Conservation (phyloP, 352 stramenopile species). For the Phytophthora pini region DNA sequence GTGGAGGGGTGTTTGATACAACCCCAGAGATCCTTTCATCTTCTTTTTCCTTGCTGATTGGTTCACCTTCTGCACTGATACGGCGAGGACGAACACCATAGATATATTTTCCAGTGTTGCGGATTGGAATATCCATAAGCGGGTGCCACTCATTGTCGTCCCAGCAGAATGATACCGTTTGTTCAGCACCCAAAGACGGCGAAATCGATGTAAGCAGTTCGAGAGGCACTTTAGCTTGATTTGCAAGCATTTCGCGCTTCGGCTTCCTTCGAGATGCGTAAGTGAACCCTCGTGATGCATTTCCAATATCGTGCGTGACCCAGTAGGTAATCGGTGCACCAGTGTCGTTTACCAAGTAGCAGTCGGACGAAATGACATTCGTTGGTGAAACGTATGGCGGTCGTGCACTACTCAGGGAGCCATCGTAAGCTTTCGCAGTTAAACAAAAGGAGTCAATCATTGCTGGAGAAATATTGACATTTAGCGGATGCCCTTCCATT, state of each 20-base stretch:
- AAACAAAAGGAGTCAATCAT: conserved; percentile 71
- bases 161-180: conserved; percentile 82
- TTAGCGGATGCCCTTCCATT: conserved; percentile 64
- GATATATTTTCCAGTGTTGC: conserved; percentile 78
- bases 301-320: conserved; percentile 58
- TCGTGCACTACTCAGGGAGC: conserved; percentile 22
- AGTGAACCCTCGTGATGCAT: conserved; percentile 58
- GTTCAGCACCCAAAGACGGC: conserved; percentile 69
- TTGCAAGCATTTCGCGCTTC: conserved; percentile 51
- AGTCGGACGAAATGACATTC: conserved; percentile 81
- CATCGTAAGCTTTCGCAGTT: conserved; percentile 68
- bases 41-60: conserved; percentile 14
- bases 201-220: conserved; percentile 78
- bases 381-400: conserved; percentile 50
- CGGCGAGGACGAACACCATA: conserved; percentile 63
- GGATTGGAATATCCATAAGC: conserved; percentile 78
- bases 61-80: neutral
- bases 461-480: conserved; percentile 72
- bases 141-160: conserved; percentile 75
- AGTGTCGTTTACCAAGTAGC: conserved; percentile 81
- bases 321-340: conserved; percentile 68
- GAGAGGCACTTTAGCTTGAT: conserved; percentile 66
- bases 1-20: neutral
- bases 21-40: neutral
- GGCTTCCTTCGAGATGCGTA: conserved; percentile 57